Base-by-base conservation (phyloP, 257 asterid species). In the Paraleonurus japonicus region DNA sequence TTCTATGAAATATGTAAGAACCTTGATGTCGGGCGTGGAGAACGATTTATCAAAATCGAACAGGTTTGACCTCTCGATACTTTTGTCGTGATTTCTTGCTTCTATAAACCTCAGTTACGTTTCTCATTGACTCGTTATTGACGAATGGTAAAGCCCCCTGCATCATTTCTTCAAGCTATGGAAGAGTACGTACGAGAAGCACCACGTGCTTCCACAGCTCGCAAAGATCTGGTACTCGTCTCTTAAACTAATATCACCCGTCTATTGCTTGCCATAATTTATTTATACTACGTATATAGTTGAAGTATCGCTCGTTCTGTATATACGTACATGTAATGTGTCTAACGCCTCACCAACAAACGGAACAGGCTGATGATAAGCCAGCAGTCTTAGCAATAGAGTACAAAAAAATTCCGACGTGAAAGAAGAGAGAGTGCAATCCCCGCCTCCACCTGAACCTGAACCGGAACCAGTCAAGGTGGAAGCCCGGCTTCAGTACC, bases 151-250 rank as follows among this genome's bases (percentile, higher is more conserved):
- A 70, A 95, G 99, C 98, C 99, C 33, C 98, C 98, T 47, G 92
- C 91, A 70, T 95, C 99, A 33, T 95, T 95, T 77, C 68, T 95
- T 64, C 97, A 86, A 92, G 88, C 99, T 70, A 95, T 95, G 99
- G 99, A 95, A 84, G 98, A 95, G 86, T 95, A 92, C 71, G 96
- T 92, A 30, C 87, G 84, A 81, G 99, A 95, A 5, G 98, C 97
- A 71, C 98, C 99, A 5, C 97, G 95, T 24, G 66, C 82, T 75
- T 89, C 99, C 74, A 75, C 86, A 9, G 92, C 81, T 75, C 92
- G 88, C 80, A 89, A 76, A 77, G 96, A 83, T 80, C 84, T 79
- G 85, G 98, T 89, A 84, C 61, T 75, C 35, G 57, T 75, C 75
- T 72, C 77, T 71, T 68, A 11, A 32, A 45, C 59, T n/a, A n/a